Percentiles rank a stretch among this genome's conserved stretches.
These are phyloP conservation scores for Aquilaria sinensis DNA, from an alignment of 345 rosid species.

Conservation along the genomic window DNA sequence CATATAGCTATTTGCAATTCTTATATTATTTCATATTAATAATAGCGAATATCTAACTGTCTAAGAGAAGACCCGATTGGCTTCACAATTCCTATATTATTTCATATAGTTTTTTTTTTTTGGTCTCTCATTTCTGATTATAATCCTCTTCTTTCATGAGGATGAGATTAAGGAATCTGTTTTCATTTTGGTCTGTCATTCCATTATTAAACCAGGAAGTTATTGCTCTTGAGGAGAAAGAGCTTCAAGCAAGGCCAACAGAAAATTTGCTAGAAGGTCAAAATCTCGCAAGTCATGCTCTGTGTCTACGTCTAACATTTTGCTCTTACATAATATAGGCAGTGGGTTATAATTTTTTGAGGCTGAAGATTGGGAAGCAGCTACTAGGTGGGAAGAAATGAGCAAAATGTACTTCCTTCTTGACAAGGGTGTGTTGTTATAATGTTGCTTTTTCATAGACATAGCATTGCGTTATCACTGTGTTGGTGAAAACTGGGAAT, in stretches of 20 bases:
- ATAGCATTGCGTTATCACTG: not conserved
- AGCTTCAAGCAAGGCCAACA: conserved; percentile 89
- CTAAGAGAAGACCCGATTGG: no score
- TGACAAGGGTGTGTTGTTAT: conserved; percentile 65
- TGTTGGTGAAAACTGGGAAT: not conserved
- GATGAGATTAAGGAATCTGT: no score
- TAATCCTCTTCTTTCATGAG: no score
- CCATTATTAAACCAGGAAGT: conserved; percentile 45
- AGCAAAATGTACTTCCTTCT: conserved; percentile 99
- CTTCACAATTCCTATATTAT: no score
- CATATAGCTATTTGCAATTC: no score
- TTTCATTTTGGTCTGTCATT: no score
- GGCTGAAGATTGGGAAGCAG: conserved; percentile 99
- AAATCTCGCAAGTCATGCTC: conserved; percentile 77
- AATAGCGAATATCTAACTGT: no score
- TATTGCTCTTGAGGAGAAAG: conserved; percentile 67
- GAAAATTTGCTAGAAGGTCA: conserved; percentile 90
- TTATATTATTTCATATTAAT: no score
- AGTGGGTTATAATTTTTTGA: conserved; percentile 94
- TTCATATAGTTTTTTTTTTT: no score
- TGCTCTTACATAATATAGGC: conserved; percentile 42
- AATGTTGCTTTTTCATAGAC: conserved; percentile 1
- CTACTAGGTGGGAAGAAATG: conserved; percentile 92
- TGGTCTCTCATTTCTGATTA: no score
- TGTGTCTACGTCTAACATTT: conserved; percentile 6